Base-by-base conservation (phyloP, 1,284 basidiomycete species). In the Sanghuangporus sanghuang region DNA sequence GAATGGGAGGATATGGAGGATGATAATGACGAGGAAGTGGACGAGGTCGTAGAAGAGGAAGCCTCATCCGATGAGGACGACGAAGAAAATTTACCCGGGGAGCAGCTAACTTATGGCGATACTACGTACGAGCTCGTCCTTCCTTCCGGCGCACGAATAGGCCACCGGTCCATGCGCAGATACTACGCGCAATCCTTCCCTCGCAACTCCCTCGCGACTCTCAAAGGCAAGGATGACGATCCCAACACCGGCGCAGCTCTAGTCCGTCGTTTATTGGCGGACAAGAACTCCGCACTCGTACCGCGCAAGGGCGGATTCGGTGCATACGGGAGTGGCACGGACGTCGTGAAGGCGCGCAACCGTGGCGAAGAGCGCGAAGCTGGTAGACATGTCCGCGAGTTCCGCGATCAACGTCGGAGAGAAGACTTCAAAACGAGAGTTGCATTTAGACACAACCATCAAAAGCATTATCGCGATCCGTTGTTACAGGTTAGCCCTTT, bases 311-410 rank as follows among this genome's bases (percentile, higher is more conserved):
- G 92, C 57, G 95, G 91, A 1, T 93, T 87, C 66, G 94, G 94
- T 32, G 93, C 92, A 2, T 95, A 82, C 71, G 94, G 94, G 2
- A 76, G 76, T 8, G 94, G 93, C 2, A 87, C 85, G 11, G 84
- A 94, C 48, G 87, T 95, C 11, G 84, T 97, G 66, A 93, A 90
- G 73, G 95, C 93, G n/a, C 82, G 94, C 54, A 98, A 98, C 77
- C 84, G 85, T 12, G 97, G 97, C 2, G 96, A 99, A 77, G 97
- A 97, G 2, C 84, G 84, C 64, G 92, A 98, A 76, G 97, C 96
- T 14, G 94, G 90, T 50, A 83, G 93, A 60, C 94, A 97, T 75
- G 85, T 94, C 0, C 82, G 86, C 62, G 89, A 96, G 71, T 94
- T 93, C 76, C 81, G 91, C 64, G 96, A 98, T 72, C 86, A 90